These are phyloP conservation scores for Arctium lappa DNA, from an alignment of 129 eudicot species.

Conservation along the genomic window DNA sequence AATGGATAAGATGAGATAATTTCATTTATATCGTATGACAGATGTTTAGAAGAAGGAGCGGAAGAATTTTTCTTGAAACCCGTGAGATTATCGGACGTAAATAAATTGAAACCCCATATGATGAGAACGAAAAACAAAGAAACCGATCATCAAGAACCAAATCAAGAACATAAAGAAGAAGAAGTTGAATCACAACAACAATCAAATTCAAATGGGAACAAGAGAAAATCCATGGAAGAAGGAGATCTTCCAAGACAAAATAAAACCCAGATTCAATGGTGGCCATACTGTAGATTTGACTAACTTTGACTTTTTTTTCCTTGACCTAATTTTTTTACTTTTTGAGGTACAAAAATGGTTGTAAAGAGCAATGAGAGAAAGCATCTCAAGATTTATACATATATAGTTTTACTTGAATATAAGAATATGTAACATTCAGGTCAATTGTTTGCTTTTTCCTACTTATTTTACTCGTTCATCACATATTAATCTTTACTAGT, in stretches of 20 bases:
- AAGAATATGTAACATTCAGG: constrained; percentile 6
- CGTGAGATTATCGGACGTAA: constrained; percentile 76
- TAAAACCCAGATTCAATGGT: constrained; percentile 60
- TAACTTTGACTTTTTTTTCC: constrained; percentile 18
- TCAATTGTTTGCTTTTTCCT: background rate
- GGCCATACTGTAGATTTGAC: constrained; percentile 47
- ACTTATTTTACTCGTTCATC: background rate
- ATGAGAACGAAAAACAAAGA: constrained; percentile 55
- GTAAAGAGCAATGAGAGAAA: constrained; percentile 25
- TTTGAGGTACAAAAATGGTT: constrained; percentile 9
- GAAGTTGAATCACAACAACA: constrained; percentile 33
- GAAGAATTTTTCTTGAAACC: constrained; percentile 93
- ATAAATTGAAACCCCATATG: constrained; percentile 80
- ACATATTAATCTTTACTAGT: too few relatives aligned
- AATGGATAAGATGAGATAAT: too few relatives aligned
- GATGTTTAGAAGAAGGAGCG: constrained; percentile 98
- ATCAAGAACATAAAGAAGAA: constrained; percentile 4
- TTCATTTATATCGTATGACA: constrained; percentile 17
- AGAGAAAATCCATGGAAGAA: constrained; percentile 66
- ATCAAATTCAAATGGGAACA: constrained; percentile 43
- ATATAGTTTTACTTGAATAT: constrained; percentile 23
- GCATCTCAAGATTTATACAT: constrained; percentile 18
- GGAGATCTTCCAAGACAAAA: constrained; percentile 53
- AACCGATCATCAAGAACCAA: constrained; percentile 19
- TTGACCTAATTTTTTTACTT: constrained; percentile 18